phyloP scores from a whole-genome alignment of 202 grass and related monocot species.

The Carex sylvatica region DNA sequence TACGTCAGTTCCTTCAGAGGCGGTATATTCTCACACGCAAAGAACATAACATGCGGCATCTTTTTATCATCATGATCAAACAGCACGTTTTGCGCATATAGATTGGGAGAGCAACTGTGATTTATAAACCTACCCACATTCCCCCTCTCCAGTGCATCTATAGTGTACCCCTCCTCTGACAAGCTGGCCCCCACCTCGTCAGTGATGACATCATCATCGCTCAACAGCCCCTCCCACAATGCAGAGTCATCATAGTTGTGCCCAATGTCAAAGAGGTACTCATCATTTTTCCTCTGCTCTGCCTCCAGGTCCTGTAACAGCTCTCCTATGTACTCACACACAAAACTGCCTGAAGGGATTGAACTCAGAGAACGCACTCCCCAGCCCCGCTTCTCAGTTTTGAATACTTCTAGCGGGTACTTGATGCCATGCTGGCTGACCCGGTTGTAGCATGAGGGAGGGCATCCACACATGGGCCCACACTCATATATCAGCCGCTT shows the following conservation, averaged over 20 bases:
- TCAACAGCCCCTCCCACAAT: conserved; percentile 35
- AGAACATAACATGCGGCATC: conserved; percentile 75
- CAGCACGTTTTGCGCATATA: conserved; percentile 71
- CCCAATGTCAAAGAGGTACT: conserved; percentile 74
- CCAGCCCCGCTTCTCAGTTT: conserved; percentile 56
- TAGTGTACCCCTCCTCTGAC: conserved; percentile 43
- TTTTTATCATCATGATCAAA: conserved; percentile 70
- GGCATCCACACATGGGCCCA: conserved; percentile 59
- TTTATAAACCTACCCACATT: conserved; percentile 82
- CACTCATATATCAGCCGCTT: conserved; percentile 73
- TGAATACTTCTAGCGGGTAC: conserved; percentile 74
- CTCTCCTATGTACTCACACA: conserved; percentile 77
- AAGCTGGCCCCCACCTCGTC: not conserved
- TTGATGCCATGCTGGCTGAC: conserved; percentile 65
- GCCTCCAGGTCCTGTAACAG: conserved; percentile 45
- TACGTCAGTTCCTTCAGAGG: conserved; percentile 73
- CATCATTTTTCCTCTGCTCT: conserved; percentile 47
- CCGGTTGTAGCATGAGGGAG: conserved; percentile 56
- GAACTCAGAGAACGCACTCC: conserved; percentile 71
- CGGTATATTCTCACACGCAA: conserved; percentile 71
- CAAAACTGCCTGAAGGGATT: conserved; percentile 72
- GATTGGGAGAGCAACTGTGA: conserved; percentile 79
- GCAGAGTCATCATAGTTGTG: conserved; percentile 50
- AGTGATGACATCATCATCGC: not conserved
- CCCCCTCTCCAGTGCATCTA: conserved; percentile 56